Evolutionary conservation across 1,139 yeast genomes (phyloP), one percentile per base, ranked within the genome.

Genomic region (Geotrichum candidum): DNA sequence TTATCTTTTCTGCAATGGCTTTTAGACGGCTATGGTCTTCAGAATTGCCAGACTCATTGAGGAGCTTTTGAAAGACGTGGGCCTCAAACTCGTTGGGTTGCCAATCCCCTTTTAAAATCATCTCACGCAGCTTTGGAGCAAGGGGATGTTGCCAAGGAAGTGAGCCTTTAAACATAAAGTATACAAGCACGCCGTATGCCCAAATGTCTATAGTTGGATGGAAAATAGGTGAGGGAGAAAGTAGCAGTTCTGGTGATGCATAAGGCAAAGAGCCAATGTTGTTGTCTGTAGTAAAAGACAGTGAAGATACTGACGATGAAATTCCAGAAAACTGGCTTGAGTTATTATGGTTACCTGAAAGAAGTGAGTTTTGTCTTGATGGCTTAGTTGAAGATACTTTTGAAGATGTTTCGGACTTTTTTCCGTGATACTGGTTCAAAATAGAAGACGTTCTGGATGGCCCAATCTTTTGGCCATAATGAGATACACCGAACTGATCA

Each of bases 241-340:
- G 51, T 59, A 91, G 77, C 45, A 90, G 77, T 70, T 92, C 97
- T 0, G 98, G 98, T 0, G 96, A 83, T 0, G 97, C 96, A 72
- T 90, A 92, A 0, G 97, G 97, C 51, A 92, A 78, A 0, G 96
- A 90, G 0, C 98, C 98, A 62, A 90, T 88, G 70, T 76, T 67
- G 33, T 69, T 64, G 48, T 58, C 45, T 22, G 61, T 56, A 56
- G 33, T 61, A 61, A 48, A 51, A 10, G 57, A 48, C 23, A 22
- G 10, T 41, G 48, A 41, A 13, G 48, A 41, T 41, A 41, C 48
- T 41, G 48, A 41, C 3, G 29, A 18, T 23, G 53, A 23, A 18
- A 46, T n/a, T 56, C 59, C 23, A 29, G 54, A 29, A 18, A 33
- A 48, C 31, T 25, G 52, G 3, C n/a, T 33, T 9, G 10, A 27